Conservation (phyloP, 208 protist species). For the Leishmania braziliensis region DNA sequence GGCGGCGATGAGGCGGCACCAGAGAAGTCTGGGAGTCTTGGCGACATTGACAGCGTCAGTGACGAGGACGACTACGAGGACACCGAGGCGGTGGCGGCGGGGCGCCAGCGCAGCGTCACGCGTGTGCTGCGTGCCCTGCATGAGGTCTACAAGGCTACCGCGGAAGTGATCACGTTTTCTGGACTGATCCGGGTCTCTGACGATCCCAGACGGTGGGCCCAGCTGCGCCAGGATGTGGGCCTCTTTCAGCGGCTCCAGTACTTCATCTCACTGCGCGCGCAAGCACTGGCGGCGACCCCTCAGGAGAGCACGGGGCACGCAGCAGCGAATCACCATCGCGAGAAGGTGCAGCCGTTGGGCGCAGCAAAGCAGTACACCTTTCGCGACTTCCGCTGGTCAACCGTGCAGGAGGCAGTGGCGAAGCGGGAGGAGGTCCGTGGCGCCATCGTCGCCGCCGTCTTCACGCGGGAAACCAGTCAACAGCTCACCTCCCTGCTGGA, state of each 20-base stretch:
- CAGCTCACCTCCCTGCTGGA: slow-evolving; percentile 51
- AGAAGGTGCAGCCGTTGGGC: background rate
- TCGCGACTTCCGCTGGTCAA: slow-evolving; percentile 43
- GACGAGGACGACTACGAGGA: slow-evolving; percentile 26
- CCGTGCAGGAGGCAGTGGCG: slow-evolving; percentile 44
- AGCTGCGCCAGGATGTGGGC: slow-evolving; percentile 38
- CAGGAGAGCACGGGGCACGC: background rate
- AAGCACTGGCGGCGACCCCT: background rate
- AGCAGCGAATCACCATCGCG: background rate
- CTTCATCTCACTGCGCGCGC: slow-evolving; percentile 33
- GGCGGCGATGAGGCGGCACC: background rate
- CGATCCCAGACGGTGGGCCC: slow-evolving; percentile 36
- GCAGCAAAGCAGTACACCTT: slow-evolving; percentile 18
- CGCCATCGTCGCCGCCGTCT: slow-evolving; percentile 51
- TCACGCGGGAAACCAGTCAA: slow-evolving; percentile 43
- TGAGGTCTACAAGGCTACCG: slow-evolving; percentile 53
- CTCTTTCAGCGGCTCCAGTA: slow-evolving; percentile 67
- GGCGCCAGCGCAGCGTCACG: slow-evolving; percentile 59
- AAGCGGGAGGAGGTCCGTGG: slow-evolving; percentile 48
- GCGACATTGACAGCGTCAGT: slow-evolving; percentile 22
- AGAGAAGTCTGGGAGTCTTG: slow-evolving; percentile 4
- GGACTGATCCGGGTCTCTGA: slow-evolving; percentile 48
- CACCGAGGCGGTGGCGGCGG: slow-evolving; percentile 16
- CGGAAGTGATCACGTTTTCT: slow-evolving; percentile 62
- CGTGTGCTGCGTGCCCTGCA: slow-evolving; percentile 55